phyloP scores from a whole-genome alignment of 1,139 yeast species.

The Yamadazyma kanchanaburiensis region DNA sequence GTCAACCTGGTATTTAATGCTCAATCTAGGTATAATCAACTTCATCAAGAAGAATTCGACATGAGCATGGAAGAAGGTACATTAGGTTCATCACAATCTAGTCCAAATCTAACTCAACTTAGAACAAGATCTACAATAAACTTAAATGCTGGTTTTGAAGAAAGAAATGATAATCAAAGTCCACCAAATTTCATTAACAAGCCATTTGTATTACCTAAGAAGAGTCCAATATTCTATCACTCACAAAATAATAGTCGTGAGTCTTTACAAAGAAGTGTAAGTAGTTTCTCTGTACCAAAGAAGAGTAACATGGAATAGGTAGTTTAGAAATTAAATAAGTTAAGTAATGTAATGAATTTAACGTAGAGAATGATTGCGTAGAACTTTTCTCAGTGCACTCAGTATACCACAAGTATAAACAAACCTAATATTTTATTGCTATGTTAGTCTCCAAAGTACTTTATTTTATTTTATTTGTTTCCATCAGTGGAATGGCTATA shows the following conservation, averaged over 20 bases:
- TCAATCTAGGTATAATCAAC: conserved; percentile 11
- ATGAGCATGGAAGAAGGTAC: conserved; percentile 33
- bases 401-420: too few relatives aligned
- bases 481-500: neutral
- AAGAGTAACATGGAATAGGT: conserved; percentile 4
- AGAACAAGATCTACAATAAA: conserved; percentile 42
- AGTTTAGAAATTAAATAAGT: too few relatives aligned
- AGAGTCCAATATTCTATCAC: conserved; percentile 12
- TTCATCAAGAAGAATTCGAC: conserved; percentile 18
- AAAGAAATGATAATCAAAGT: conserved; percentile 10
- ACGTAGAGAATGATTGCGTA: too few relatives aligned
- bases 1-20: conserved; percentile 12
- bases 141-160: conserved; percentile 20
- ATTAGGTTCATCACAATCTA: conserved; percentile 16
- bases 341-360: too few relatives aligned
- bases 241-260: conserved; percentile 29
- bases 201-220: conserved; percentile 35
- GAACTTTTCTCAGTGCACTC: too few relatives aligned
- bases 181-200: conserved; percentile 30
- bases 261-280: conserved; percentile 21
- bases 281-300: conserved; percentile 17
- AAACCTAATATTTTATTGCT: too few relatives aligned
- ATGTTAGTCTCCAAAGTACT: too few relatives aligned
- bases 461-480: too few relatives aligned
- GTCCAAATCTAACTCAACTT: conserved; percentile 23